These are phyloP conservation scores for Trichoderma sp. DNA, from an alignment of 2,329 filamentous ascomycete species.

Conservation along the genomic window DNA sequence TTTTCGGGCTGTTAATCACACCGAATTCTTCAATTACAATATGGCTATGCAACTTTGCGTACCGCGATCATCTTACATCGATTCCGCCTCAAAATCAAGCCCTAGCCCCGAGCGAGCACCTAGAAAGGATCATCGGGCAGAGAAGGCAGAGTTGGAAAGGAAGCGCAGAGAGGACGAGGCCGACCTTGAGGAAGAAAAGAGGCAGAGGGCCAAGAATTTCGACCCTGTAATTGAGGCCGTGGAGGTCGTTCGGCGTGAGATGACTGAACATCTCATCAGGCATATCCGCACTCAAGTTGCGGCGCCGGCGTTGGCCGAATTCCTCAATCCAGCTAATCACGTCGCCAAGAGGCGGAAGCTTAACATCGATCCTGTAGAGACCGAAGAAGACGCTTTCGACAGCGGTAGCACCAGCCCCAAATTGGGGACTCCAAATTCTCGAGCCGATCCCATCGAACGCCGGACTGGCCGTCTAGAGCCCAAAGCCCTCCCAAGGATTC, in stretches of 20 bases:
- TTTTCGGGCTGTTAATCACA: slow-evolving; percentile 73
- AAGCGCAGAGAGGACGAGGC: slow-evolving; percentile 69
- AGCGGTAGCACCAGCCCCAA: slow-evolving; percentile 61
- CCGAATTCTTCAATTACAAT: slow-evolving; percentile 82
- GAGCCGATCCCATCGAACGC: slow-evolving; percentile 60
- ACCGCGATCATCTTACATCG: slow-evolving; percentile 29
- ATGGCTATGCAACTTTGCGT: slow-evolving; percentile 82
- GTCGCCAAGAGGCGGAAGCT: slow-evolving; percentile 73
- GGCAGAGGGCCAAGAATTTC: slow-evolving; percentile 78
- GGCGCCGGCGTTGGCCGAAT: slow-evolving; percentile 74
- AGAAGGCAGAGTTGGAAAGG: slow-evolving; percentile 64
- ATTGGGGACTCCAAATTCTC: slow-evolving; percentile 63
- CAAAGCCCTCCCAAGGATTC: slow-evolving; percentile 69
- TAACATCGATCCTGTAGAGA: slow-evolving; percentile 69
- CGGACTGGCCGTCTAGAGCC: slow-evolving; percentile 54
- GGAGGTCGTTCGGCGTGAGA: slow-evolving; percentile 72
- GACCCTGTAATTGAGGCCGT: slow-evolving; percentile 87
- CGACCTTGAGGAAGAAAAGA: slow-evolving; percentile 87
- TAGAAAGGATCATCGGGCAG: slow-evolving; percentile 37
- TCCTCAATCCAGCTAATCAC: slow-evolving; percentile 79
- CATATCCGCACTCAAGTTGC: slow-evolving; percentile 88
- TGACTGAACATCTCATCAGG: slow-evolving; percentile 81
- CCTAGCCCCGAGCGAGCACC: slow-evolving; percentile 34
- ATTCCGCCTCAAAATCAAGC: slow-evolving; percentile 33
- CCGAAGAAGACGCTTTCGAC: slow-evolving; percentile 54